Percentiles rank a stretch among this genome's conserved stretches.
These are phyloP conservation scores for Dissophora globulifera DNA, from an alignment of 192 early-diverging fungal genomes.

Conservation along the genomic window DNA sequence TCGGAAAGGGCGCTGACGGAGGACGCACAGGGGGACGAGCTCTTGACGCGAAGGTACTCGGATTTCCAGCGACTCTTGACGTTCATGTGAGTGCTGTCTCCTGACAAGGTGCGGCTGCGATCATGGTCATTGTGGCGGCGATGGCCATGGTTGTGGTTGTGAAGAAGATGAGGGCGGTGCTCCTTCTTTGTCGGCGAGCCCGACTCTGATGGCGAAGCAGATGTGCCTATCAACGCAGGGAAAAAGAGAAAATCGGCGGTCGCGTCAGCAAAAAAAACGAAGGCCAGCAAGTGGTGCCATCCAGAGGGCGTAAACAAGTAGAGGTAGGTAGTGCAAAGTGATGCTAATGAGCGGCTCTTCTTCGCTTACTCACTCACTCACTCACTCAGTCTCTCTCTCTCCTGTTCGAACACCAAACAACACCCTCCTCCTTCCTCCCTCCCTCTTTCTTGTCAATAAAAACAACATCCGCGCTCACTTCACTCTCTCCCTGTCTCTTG, in stretches of 20 bases:
- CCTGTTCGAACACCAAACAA: no score
- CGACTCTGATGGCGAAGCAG: slow-evolving; percentile 4
- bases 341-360: slow-evolving; percentile 7
- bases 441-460: no score
- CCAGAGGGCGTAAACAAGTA: slow-evolving; percentile 8
- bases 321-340: no score
- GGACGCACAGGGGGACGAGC: slow-evolving; percentile 30
- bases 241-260: no score
- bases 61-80: slow-evolving; percentile 47
- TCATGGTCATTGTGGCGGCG: slow-evolving; percentile 7
- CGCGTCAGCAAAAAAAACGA: background rate
- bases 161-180: slow-evolving; percentile 6
- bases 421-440: no score
- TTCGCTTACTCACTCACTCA: background rate
- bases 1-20: slow-evolving; percentile 1
- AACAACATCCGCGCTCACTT: no score
- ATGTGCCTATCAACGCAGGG: background rate
- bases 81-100: slow-evolving; percentile 11
- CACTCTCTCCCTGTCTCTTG: no score
- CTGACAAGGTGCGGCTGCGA: slow-evolving; percentile 1
- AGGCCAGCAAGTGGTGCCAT: background rate
- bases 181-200: slow-evolving; percentile 3
- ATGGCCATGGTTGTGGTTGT: slow-evolving; percentile 5
- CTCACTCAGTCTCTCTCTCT: background rate
- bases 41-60: slow-evolving; percentile 30